phyloP scores from a whole-genome alignment of 1,284 basidiomycete genomes.

The Nidula niveotomentosa region DNA sequence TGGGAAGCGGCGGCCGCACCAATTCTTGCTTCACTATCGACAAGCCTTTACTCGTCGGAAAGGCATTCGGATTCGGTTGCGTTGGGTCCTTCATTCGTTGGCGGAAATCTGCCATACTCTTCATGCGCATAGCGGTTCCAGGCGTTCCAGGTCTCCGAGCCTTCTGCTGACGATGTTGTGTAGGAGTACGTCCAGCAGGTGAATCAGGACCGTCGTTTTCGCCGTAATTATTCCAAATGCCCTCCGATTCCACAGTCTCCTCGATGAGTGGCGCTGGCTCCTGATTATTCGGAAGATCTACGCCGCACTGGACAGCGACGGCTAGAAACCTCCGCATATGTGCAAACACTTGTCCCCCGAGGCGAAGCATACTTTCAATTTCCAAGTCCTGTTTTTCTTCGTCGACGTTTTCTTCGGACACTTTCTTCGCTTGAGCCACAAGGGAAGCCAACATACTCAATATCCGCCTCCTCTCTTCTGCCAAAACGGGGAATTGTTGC shows the following conservation, averaged over 20 bases:
- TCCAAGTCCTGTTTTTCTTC: constrained; percentile 55
- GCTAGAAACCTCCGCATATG: constrained; percentile 71
- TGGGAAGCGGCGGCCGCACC: not conserved
- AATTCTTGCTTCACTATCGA: not conserved
- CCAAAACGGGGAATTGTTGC: constrained; percentile 64
- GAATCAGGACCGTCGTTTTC: no score
- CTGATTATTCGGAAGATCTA: constrained; percentile 65
- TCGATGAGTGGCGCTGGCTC: constrained; percentile 13
- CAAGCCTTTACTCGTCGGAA: no score
- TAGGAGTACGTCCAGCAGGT: no score
- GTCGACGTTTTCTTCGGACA: constrained; percentile 56
- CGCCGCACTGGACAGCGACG: constrained; percentile 78
- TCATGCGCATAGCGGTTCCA: no score
- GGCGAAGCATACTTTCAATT: constrained; percentile 70
- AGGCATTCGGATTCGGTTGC: no score
- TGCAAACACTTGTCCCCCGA: constrained; percentile 73
- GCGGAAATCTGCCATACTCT: constrained; percentile 2
- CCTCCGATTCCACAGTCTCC: constrained; percentile 14
- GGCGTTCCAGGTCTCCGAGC: no score
- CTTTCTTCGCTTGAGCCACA: constrained; percentile 82
- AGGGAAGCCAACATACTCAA: constrained; percentile 82
- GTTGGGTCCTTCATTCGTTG: not conserved
- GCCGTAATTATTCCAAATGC: not conserved
- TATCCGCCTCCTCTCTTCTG: constrained; percentile 80
- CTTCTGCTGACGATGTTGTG: no score